phyloP scores from a whole-genome alignment of 495 filamentous ascomycete species.

The Cudoniella acicularis region DNA sequence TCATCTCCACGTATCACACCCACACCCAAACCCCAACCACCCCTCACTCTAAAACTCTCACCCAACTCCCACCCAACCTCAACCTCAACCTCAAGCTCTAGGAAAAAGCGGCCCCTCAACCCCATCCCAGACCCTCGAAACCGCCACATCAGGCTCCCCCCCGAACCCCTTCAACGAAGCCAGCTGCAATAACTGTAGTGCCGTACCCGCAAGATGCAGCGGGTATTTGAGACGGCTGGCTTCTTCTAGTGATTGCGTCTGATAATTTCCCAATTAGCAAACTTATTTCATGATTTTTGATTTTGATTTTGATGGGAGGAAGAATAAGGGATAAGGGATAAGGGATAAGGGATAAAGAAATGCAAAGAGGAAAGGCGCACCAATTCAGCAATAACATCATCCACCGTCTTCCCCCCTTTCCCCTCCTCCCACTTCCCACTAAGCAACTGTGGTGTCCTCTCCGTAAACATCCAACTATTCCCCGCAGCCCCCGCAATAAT shows the following conservation, averaged over 20 bases:
- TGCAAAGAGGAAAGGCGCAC: constrained; percentile 9
- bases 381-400: constrained; percentile 19
- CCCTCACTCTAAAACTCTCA: too few relatives aligned
- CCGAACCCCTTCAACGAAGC: constrained; percentile 13
- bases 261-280: too few relatives aligned
- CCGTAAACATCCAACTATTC: constrained; percentile 56
- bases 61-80: too few relatives aligned
- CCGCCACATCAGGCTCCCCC: constrained; percentile 15
- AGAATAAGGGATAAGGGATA: too few relatives aligned
- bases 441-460: constrained; percentile 54
- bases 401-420: constrained; percentile 15
- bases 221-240: constrained; percentile 21
- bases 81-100: background rate
- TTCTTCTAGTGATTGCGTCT: constrained; percentile 18
- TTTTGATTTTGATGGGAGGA: background rate
- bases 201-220: constrained; percentile 17
- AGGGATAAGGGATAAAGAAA: too few relatives aligned
- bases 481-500: constrained; percentile 71
- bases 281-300: background rate
- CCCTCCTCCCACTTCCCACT: constrained; percentile 23
- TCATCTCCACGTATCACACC: too few relatives aligned
- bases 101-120: constrained; percentile 10
- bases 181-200: constrained; percentile 21
- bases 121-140: constrained; percentile 16
- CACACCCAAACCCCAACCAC: too few relatives aligned